Evolutionary conservation across 1,284 basidiomycete genomes (phyloP), one percentile per base, ranked within the genome.

Genomic region (Cryptococcus floricola): DNA sequence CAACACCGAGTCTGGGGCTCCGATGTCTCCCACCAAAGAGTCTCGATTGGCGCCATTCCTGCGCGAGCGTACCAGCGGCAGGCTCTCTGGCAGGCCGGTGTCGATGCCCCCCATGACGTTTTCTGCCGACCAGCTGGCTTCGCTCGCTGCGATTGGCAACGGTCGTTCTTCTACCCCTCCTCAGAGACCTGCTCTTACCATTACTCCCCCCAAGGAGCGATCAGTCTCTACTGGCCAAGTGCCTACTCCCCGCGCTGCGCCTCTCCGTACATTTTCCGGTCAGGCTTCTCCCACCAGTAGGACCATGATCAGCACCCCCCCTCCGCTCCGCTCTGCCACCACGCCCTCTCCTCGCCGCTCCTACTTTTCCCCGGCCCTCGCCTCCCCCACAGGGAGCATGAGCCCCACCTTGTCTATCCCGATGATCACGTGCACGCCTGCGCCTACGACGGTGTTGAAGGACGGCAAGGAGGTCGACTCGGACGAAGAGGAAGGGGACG

Each of bases 371-470:
- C 13, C 53, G 50, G 43, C 50, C 50, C 34, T 42, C 50, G 28
- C 55, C 54, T 16, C 46, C 52, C 50, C 48, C 64, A 12, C 68
- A 68, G 1, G 59, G 60, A 3, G 65, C 66, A 23, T 42, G 19
- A 63, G 59, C 19, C 68, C 69, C 2, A 64, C 65, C 5, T 58
- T 67, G n/a, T 64, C 60, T n/a, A 63, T 74, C 23, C 73, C 73
- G 3, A 73, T 69, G 47, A 75, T 75, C 64, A 75, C 73, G 12
- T 74, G 73, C 63, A 75, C 73, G 13, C 73, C 71, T 14, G 73
- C 73, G 23, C 60, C 63, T 8, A 25, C 48, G 13, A 61, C 51
- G 4, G 46, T 63, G 13, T 9, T 65, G n/a, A 41, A 19, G n/a
- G 63, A 64, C 48, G 66, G 66, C 4, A 50, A 58, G 23, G 71